Conservation (phyloP, 805 yeast species). For the Candida morakotiae region DNA sequence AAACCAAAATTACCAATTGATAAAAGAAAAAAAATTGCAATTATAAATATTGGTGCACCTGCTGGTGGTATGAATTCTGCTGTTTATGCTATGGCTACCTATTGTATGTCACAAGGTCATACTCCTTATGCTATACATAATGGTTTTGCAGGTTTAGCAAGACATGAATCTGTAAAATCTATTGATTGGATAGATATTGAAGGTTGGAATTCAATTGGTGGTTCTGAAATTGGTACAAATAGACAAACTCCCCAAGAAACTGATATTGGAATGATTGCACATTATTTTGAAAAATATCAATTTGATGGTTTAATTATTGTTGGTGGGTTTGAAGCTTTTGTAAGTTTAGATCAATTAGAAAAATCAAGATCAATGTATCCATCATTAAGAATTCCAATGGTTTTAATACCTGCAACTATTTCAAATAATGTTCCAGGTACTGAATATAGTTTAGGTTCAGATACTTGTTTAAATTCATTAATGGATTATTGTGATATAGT, state of each 20-base stretch:
- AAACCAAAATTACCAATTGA: slow-evolving; percentile 55
- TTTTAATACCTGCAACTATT: slow-evolving; percentile 89
- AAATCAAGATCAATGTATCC: slow-evolving; percentile 78
- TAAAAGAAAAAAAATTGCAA: slow-evolving; percentile 70
- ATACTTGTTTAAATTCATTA: slow-evolving; percentile 89
- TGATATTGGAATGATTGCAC: slow-evolving; percentile 89
- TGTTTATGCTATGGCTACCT: slow-evolving; percentile 82
- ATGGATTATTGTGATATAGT: slow-evolving; percentile 93
- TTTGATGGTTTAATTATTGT: slow-evolving; percentile 87
- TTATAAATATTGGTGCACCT: slow-evolving; percentile 94
- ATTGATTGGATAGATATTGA: slow-evolving; percentile 83
- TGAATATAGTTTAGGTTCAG: slow-evolving; percentile 91
- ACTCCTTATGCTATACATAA: slow-evolving; percentile 85
- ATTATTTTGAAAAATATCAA: slow-evolving; percentile 81
- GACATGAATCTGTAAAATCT: slow-evolving; percentile 79
- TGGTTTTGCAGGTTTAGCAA: slow-evolving; percentile 87
- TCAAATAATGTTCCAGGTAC: slow-evolving; percentile 99
- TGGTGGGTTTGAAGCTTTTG: slow-evolving; percentile 98
- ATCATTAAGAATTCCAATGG: slow-evolving; percentile 90
- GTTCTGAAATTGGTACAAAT: slow-evolving; percentile 96
- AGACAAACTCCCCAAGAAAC: slow-evolving; percentile 71
- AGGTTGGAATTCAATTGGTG: slow-evolving; percentile 86
- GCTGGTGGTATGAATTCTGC: slow-evolving; percentile 96
- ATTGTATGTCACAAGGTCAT: slow-evolving; percentile 88
- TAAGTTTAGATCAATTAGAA: slow-evolving; percentile 75